Base-by-base conservation (phyloP, 1,284 basidiomycete species). In the Malassezia vespertilionis region DNA sequence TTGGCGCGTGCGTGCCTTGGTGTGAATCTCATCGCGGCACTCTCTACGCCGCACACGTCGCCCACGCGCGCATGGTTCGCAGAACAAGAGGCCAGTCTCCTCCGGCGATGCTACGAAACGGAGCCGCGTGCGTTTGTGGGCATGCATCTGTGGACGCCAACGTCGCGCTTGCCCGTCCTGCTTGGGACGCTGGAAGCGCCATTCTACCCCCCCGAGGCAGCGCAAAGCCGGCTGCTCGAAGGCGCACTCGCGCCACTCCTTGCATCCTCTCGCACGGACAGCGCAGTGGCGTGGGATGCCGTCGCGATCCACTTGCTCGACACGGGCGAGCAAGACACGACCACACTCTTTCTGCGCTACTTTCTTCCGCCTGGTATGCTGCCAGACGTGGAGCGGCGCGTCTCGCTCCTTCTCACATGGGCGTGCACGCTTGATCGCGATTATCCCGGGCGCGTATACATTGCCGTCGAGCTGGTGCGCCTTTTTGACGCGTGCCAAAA, bases 61-160 rank as follows among this genome's bases (percentile, higher is more conserved):
- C 3, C 24, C 17, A 35, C 30, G 3, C 10, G 32, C 32, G 32
- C 32, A 17, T 28, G 14, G 2, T 8, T 38, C 15, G 36, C 26
- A 17, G 24, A 23, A 26, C 26, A 21, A 11, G 23, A 8, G 36
- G 8, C 14, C 7, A 17, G 24, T 23, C 14, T 27, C 10, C 9
- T 27, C 15, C 24, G 5, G 6, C 6, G n/a, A 17, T 17, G n/a
- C n/a, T 53, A 44, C 40, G 55, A 55, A 12, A 30, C 47, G 11
- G 40, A 34, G n/a, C 51, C 84, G 0, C 82, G 85, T 58, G 78
- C 79, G 0, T 82, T 85, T 57, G 75, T 87, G 50, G 82, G 80
- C 57, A 84, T 84, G 0, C 75, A 48, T 11, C 52, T 58, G 5
- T 54, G 12, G 33, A 17, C 11, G 9, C 9, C 6, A 15, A 15